These are phyloP conservation scores for Paecilomyces niveus DNA, from an alignment of 2,329 filamentous ascomycete species.

Conservation along the genomic window DNA sequence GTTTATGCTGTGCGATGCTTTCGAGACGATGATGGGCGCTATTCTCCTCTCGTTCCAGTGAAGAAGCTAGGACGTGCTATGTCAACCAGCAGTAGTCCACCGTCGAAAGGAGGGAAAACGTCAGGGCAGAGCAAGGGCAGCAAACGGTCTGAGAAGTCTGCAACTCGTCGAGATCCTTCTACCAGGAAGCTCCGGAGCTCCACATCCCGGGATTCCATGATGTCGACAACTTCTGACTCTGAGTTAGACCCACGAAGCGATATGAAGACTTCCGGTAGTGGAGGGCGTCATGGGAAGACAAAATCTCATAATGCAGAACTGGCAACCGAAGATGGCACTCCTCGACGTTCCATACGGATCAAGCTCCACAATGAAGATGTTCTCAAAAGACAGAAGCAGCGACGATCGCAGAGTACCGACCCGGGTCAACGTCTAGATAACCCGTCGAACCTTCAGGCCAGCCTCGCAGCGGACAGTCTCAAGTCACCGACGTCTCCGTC, in stretches of 20 bases:
- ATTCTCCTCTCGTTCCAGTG: conserved; percentile 69
- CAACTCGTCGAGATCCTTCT: conserved; percentile 21
- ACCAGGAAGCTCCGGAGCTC: conserved; percentile 24
- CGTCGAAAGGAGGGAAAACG: conserved; percentile 14
- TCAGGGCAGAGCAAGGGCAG: conserved; percentile 14
- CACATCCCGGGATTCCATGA: conserved; percentile 35
- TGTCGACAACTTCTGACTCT: conserved; percentile 49
- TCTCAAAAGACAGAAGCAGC: conserved; percentile 58
- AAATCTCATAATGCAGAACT: conserved; percentile 18
- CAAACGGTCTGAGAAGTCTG: conserved; percentile 14
- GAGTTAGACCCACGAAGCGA: conserved; percentile 37
- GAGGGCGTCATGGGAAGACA: conserved; percentile 17
- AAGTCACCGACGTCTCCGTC: conserved; percentile 90
- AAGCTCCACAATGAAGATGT: conserved; percentile 77
- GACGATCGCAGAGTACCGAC: conserved; percentile 25
- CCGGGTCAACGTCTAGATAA: conserved; percentile 18
- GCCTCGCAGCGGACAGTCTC: conserved; percentile 67
- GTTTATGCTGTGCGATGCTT: conserved; percentile 78
- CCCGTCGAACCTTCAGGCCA: conserved; percentile 21
- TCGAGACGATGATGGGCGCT: conserved; percentile 70
- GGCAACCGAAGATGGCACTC: conserved; percentile 55
- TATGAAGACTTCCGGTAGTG: conserved; percentile 16
- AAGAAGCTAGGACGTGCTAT: conserved; percentile 48
- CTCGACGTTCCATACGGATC: conserved; percentile 79
- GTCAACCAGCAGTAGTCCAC: conserved; percentile 3